Base-by-base conservation (phyloP, 352 stramenopile species). In the Phytopythium delawarense region DNA sequence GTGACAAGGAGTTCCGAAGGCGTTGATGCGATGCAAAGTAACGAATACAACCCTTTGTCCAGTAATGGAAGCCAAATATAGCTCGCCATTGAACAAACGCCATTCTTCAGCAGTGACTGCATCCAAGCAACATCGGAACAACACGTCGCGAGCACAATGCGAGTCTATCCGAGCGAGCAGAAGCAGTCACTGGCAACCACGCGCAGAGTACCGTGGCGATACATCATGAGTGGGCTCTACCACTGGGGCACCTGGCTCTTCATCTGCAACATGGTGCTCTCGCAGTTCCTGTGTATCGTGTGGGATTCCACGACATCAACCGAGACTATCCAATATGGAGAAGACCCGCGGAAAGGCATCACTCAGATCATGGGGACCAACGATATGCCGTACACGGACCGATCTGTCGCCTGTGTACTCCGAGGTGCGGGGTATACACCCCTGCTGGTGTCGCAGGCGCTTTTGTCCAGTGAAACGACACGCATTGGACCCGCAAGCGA, bases 331-430 rank as follows among this genome's bases (percentile, higher is more conserved):
- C 45, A 51, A 4, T 74, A 63, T n/a, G 72, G 72, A 0, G 50
- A 58, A 30, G 49, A 64, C 16, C 63, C 63, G 2, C 23, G 16
- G 1, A 28, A 30, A 0, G 66, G 69, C 0, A n/a, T 56, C 15
- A 69, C 46, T n/a, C n/a, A 62, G 30, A 65, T 82, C 23, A 18
- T 52, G 0, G 75, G 79, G 3, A 59, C 42, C 0, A 88, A 82
- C 53, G 78, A 88, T 37, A n/a, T n/a, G n/a, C 76, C 74, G 9
- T 86, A 76, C 51, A 56, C 66, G 7, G 78, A 84, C 45, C 73
- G 75, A 1, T 61, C 57, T 4, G 52, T 85, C 20, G 71, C 72
- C 1, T 87, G 78, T 34, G 56, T 74, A 3, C 37, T 60, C 2
- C 57, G 66, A 9, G 75, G 74, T 2, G 52, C 50, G 7, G 40